Evolutionary conservation across 2,329 filamentous ascomycete species (phyloP).

Genomic region (Ambrosiella cleistominuta): DNA sequence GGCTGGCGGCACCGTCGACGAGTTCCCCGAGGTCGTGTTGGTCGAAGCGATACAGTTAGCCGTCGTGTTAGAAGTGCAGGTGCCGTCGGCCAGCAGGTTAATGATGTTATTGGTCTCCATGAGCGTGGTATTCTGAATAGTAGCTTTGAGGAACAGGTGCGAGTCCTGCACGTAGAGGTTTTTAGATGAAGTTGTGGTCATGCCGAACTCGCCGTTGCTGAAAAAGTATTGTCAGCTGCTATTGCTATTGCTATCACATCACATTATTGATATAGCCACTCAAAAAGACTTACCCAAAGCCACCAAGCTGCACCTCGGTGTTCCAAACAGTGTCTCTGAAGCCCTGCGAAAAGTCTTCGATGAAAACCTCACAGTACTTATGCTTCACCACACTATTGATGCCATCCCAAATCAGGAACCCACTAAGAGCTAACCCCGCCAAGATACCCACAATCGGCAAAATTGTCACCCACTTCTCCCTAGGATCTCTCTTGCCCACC

Average conservation of each 20-base stretch:
- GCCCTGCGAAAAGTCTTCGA: constrained; percentile 45
- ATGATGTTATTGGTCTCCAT: constrained; percentile 50
- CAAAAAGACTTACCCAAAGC: constrained; percentile 47
- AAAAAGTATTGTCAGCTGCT: background rate
- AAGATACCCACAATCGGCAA: constrained; percentile 56
- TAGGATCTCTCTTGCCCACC: constrained; percentile 53
- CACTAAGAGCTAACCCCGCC: constrained; percentile 49
- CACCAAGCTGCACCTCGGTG: constrained; percentile 57
- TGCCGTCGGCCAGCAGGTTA: constrained; percentile 47
- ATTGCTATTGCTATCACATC: background rate
- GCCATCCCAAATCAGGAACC: constrained; percentile 60
- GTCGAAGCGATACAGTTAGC: constrained; percentile 50
- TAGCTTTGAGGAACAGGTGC: constrained; percentile 57
- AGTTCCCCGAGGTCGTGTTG: constrained; percentile 52
- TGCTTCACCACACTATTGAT: constrained; percentile 53
- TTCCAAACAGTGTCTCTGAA: constrained; percentile 48
- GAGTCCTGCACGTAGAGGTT: constrained; percentile 60
- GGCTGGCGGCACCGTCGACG: constrained; percentile 59
- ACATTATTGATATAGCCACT: background rate
- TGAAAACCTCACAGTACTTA: constrained; percentile 51
- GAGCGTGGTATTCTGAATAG: constrained; percentile 50
- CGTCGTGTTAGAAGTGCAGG: constrained; percentile 43
- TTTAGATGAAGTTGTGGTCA: constrained; percentile 53
- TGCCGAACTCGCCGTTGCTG: constrained; percentile 66
- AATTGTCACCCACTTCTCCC: constrained; percentile 75